Evolutionary conservation across 2,329 filamentous ascomycete species (phyloP), one percentile per base, ranked within the genome.

Genomic region (Verticillium nonalfalfae): DNA sequence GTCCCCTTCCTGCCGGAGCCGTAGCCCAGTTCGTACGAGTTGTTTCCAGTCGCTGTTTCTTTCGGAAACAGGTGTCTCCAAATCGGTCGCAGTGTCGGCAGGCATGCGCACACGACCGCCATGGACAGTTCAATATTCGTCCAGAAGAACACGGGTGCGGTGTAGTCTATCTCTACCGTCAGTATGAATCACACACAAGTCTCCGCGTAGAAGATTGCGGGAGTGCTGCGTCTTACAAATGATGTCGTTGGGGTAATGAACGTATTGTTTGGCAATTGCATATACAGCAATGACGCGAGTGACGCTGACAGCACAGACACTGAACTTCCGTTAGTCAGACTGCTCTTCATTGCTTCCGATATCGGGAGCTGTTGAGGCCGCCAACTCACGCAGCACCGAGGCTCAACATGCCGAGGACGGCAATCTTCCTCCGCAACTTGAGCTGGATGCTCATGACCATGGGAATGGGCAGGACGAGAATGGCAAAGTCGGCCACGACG

Each of bases 91-190:
- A 77, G 65, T 6, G 75, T 76, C 0, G 75, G 75, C 7, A 78
- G 69, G 64, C 74, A 76, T 45, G 74, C 69, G 62, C 75, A 76
- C 15, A 77, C 68, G 62, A 78, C 71, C 56, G 74, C 75, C 52
- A 74, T 69, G 61, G 74, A 74, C 64, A 76, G 72, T 62, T 78
- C 76, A 61, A 77, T 71, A 59, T 76, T 71, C 7, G 75, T 76
- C 73, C 75, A 77, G 66, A 73, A 72, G 33, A 73, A 69, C 2
- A 66, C 66, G 0, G 68, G 68, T 1, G 68, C 68, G 1, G 68
- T 69, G 40, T 70, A 69, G 39, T 70, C 68, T 69, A 50, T 4
- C 21, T 2, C 5, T 18, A 5, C 2, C 1, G 7, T 59, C 15
- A 55, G 56, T 2, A 36, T 18, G 2, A 6, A 31, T 5, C 7